Conservation (phyloP, 2,329 filamentous ascomycete genomes). For the Colletotrichum orbiculare region DNA sequence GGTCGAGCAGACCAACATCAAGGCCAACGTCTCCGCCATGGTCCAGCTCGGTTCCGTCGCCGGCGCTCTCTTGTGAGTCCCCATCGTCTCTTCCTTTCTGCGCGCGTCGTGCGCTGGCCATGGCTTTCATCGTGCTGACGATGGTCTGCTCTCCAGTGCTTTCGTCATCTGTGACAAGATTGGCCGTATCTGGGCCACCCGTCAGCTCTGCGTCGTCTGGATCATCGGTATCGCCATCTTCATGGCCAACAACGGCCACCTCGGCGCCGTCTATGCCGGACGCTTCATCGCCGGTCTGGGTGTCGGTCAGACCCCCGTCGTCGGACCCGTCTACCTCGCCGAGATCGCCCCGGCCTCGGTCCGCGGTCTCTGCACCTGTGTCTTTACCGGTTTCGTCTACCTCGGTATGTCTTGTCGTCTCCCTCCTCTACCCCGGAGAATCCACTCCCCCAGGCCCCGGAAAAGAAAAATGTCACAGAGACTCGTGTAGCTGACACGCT, state of each 20-base stretch:
- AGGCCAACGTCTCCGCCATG: conserved; percentile 83
- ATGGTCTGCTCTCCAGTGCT: conserved; percentile 55
- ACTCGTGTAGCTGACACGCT: too few species aligned
- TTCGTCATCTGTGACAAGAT: conserved; percentile 70
- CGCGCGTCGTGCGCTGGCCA: too few species aligned
- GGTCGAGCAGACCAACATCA: conserved; percentile 72
- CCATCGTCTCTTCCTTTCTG: neutral
- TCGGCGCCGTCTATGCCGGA: conserved; percentile 71
- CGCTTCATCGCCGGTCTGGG: conserved; percentile 75
- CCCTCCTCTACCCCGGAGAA: too few species aligned
- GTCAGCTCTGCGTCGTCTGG: conserved; percentile 67
- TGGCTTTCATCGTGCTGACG: neutral
- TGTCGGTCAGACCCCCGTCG: conserved; percentile 74
- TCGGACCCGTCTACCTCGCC: conserved; percentile 77
- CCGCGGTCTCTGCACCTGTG: conserved; percentile 77
- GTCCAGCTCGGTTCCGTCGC: conserved; percentile 82
- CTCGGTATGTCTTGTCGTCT: conserved; percentile 60
- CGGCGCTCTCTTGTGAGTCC: conserved; percentile 68
- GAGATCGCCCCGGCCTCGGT: conserved; percentile 77
- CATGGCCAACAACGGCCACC: conserved; percentile 64
- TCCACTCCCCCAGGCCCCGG: too few species aligned
- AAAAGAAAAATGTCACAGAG: too few species aligned
- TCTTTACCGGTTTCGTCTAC: conserved; percentile 70
- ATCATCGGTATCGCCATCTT: conserved; percentile 68
- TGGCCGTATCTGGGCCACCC: conserved; percentile 72